phyloP scores from a whole-genome alignment of 306 rosid genomes.

The Hippophae rhamnoides region DNA sequence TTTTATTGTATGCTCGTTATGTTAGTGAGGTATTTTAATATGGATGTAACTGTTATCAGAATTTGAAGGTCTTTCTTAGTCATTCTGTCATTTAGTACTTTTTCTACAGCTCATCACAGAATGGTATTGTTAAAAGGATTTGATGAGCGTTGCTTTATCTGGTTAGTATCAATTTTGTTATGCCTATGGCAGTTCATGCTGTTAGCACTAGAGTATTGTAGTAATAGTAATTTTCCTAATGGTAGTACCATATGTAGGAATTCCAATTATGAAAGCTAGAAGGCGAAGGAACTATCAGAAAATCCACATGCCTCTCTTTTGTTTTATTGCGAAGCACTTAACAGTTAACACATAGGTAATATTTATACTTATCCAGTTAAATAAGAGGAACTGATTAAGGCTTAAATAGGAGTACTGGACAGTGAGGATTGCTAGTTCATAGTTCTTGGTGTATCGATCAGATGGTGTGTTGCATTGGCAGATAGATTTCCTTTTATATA shows the following conservation, averaged over 20 bases:
- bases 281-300: constrained; percentile 62
- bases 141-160: constrained; percentile 82
- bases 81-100: constrained; percentile 18
- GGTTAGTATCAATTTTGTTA: constrained; percentile 41
- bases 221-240: constrained; percentile 16
- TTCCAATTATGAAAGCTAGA: constrained; percentile 83
- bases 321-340: constrained; percentile 81
- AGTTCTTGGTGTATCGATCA: too few relatives aligned
- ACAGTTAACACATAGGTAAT: constrained; percentile 44
- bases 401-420: too few relatives aligned
- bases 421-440: too few relatives aligned
- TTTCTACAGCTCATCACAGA: constrained; percentile 68
- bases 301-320: constrained; percentile 84
- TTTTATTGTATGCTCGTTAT: too few relatives aligned
- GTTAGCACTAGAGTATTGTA: neutral
- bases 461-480: too few relatives aligned
- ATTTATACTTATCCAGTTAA: neutral
- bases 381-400: neutral
- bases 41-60: neutral
- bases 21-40: neutral
- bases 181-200: constrained; percentile 16
- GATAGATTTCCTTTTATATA: too few relatives aligned
- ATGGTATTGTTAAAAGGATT: constrained; percentile 85
- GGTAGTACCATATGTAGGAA: constrained; percentile 46
- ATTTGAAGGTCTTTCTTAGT: constrained; percentile 16